Percentiles rank a stretch among this genome's conserved stretches.
Conservation (phyloP, 306 rosid species). For the Malus domestica region ASM211411v1 NC_041793.1:17828501-17829000, state of each 20-base stretch:
- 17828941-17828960: constrained; percentile 3
- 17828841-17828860: constrained; percentile 93
- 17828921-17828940: constrained; percentile 63
- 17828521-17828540: constrained; percentile 97
- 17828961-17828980: not conserved
- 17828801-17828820: constrained; percentile 94
- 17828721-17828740: not conserved
- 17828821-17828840: constrained; percentile 96
- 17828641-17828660: not conserved
- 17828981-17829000: not conserved
- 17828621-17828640: not conserved
- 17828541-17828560: constrained; percentile 92
- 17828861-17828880: constrained; percentile 95
- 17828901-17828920: constrained; percentile 91
- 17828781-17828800: constrained; percentile 82
- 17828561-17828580: not conserved
- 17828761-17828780: not conserved
- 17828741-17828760: not conserved
- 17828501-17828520: constrained; percentile 96
- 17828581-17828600: constrained; percentile 2
- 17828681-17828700: not conserved
- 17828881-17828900: constrained; percentile 81
- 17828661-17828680: not conserved
- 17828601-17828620: not conserved
- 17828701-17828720: not conserved